phyloP scores from a whole-genome alignment of 2,329 filamentous ascomycete species.

The Aspergillus tubingensis region DNA sequence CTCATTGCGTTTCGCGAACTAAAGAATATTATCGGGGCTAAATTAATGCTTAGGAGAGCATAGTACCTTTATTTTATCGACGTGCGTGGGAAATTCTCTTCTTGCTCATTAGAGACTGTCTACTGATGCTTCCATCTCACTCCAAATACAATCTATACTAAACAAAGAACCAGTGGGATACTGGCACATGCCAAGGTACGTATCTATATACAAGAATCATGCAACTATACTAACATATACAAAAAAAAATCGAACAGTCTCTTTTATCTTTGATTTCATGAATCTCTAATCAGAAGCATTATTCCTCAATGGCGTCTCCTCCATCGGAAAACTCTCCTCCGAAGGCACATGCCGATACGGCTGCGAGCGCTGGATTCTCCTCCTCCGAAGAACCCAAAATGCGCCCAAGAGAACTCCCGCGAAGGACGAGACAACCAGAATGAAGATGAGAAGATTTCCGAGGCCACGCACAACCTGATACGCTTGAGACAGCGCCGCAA shows the following conservation, averaged over 20 bases:
- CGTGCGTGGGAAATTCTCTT: too few relatives aligned
- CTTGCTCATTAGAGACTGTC: too few relatives aligned
- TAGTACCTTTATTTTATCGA: too few relatives aligned
- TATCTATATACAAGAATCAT: background rate
- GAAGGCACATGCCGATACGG: background rate
- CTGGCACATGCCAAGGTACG: too few relatives aligned
- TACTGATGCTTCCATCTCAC: too few relatives aligned
- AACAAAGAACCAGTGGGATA: too few relatives aligned
- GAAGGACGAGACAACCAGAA: background rate
- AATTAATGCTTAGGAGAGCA: too few relatives aligned
- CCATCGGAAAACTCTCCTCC: constrained; percentile 1
- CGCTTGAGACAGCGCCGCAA: background rate
- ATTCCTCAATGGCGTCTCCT: background rate
- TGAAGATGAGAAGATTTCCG: background rate
- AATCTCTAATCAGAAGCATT: background rate
- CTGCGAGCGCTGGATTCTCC: background rate
- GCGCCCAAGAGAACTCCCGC: background rate
- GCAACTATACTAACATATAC: background rate
- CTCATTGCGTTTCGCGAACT: too few relatives aligned
- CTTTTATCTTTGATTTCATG: background rate
- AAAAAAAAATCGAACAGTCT: background rate
- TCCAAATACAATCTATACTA: too few relatives aligned
- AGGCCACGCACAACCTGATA: background rate
- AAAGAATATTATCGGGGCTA: too few relatives aligned
- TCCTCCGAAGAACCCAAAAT: background rate